phyloP scores from a whole-genome alignment of 2,329 filamentous ascomycete species.

The Sporothrix phasma region DNA sequence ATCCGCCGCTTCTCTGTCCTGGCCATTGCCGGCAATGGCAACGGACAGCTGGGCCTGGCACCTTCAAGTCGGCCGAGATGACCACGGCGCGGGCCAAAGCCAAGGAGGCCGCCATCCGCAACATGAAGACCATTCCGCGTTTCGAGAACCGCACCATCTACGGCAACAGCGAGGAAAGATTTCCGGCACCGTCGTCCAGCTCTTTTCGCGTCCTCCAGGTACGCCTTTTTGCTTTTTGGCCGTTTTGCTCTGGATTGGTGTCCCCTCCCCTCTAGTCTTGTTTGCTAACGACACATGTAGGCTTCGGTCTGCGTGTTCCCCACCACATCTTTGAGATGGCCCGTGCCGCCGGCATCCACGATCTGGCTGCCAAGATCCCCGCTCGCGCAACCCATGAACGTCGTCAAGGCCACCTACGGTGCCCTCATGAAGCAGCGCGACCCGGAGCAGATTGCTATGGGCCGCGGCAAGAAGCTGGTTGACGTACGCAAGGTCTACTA shows the following conservation, averaged over 20 bases:
- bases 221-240: constrained; percentile 29
- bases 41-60: constrained; percentile 77
- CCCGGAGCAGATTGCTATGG: constrained; percentile 82
- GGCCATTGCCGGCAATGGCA: constrained; percentile 74
- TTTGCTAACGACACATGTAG: constrained; percentile 35
- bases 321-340: constrained; percentile 92
- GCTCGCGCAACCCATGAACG: constrained; percentile 97
- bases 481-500: constrained; percentile 98
- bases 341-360: constrained; percentile 73
- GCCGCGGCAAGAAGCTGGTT: constrained; percentile 86
- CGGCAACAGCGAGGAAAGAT: constrained; percentile 78
- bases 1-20: constrained; percentile 67
- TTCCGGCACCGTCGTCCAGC: constrained; percentile 73
- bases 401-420: constrained; percentile 81
- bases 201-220: constrained; percentile 83
- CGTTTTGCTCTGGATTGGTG: not conserved
- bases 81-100: constrained; percentile 61
- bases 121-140: constrained; percentile 82
- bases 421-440: constrained; percentile 75
- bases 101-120: constrained; percentile 71
- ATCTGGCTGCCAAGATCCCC: constrained; percentile 73
- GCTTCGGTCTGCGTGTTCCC: constrained; percentile 88
- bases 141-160: constrained; percentile 92
- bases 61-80: constrained; percentile 74
- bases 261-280: too few species aligned